A percentile compares a stretch with the other conserved stretches of the same genome.
phyloP scores from a whole-genome alignment of 1,284 basidiomycete species.

The Baeospora myosura region DNA sequence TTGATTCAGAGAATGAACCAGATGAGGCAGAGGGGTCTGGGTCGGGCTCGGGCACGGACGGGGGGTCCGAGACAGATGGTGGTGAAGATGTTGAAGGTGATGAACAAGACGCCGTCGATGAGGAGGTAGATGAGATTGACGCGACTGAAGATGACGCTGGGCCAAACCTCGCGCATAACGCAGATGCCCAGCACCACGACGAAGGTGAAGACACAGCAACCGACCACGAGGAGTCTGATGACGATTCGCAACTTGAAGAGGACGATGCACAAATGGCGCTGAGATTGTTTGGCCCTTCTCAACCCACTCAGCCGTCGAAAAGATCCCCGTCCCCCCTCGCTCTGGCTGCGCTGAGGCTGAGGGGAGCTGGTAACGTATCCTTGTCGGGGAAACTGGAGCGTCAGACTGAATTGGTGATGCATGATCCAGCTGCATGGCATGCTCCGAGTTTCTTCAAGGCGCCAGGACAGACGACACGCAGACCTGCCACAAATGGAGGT shows the following conservation, averaged over 20 bases:
- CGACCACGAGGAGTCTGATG: too few species aligned
- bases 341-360: background rate
- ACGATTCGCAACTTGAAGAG: background rate
- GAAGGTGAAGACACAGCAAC: background rate
- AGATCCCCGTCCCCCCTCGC: background rate
- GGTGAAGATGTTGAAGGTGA: background rate
- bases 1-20: too few species aligned
- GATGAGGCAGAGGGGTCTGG: too few species aligned
- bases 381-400: slow-evolving; percentile 9
- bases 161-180: too few species aligned
- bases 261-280: slow-evolving; percentile 12
- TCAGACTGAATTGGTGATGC: slow-evolving; percentile 5
- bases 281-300: slow-evolving; percentile 1
- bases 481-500: background rate
- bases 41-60: too few species aligned
- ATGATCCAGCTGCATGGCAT: slow-evolving; percentile 17
- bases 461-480: slow-evolving; percentile 1
- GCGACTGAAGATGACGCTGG: background rate
- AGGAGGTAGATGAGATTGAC: background rate
- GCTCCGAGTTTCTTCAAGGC: slow-evolving; percentile 19
- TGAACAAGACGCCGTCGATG: background rate
- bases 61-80: background rate
- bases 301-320: background rate
- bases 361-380: slow-evolving; percentile 1
- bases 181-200: too few species aligned